These are phyloP conservation scores for Areca catechu DNA, from an alignment of 176 grass and related monocot species.

Conservation along the genomic window DNA sequence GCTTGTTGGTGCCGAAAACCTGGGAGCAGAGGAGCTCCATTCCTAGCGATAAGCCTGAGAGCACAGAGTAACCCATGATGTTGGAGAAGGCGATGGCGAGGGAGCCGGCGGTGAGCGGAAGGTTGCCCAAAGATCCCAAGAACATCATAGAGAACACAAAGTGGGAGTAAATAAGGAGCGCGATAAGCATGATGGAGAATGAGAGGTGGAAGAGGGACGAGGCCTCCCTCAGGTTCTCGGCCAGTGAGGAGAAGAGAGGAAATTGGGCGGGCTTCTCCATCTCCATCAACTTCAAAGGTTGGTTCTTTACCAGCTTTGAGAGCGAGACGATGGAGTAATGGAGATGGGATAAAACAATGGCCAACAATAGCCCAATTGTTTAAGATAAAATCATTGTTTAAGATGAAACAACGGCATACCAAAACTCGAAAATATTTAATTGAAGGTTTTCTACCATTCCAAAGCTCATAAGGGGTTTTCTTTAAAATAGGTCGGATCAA, in stretches of 20 bases:
- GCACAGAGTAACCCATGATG: slow-evolving; percentile 90
- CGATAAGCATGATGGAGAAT: slow-evolving; percentile 65
- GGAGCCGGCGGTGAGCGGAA: slow-evolving; percentile 72
- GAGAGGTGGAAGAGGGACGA: slow-evolving; percentile 54
- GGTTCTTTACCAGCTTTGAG: background rate
- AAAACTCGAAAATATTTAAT: no score
- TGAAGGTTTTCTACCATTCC: no score
- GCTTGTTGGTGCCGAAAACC: slow-evolving; percentile 68
- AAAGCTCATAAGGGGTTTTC: no score
- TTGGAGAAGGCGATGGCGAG: slow-evolving; percentile 86
- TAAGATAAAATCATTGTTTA: no score
- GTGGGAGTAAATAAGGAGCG: slow-evolving; percentile 78
- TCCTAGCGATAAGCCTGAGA: slow-evolving; percentile 75
- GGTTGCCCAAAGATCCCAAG: slow-evolving; percentile 79
- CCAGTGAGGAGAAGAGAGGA: background rate
- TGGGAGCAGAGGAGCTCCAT: slow-evolving; percentile 97
- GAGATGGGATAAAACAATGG: slow-evolving; percentile 16
- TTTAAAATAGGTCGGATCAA: no score
- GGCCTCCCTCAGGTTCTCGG: slow-evolving; percentile 41
- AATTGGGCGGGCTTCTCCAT: background rate
- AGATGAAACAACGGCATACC: no score
- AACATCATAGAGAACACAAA: slow-evolving; percentile 73
- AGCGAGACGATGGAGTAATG: slow-evolving; percentile 28
- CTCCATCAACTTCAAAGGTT: no score
- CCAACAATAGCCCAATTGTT: no score